Evolutionary conservation across 2,329 filamentous ascomycete genomes (phyloP).

Genomic region (Colletotrichum eleusines): DNA sequence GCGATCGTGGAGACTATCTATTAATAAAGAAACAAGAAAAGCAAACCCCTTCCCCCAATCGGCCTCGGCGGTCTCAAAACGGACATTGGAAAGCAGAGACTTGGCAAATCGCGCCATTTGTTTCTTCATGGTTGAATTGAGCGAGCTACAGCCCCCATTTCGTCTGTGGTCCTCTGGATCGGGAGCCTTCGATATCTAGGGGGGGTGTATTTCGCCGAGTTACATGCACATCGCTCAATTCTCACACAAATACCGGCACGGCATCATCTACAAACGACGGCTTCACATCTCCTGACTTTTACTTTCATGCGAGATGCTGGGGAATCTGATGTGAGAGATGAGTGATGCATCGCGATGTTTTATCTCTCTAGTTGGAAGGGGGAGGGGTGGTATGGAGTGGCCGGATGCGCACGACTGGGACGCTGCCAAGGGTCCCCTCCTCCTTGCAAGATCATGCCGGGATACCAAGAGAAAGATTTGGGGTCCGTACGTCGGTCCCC

Average conservation of each 20-base stretch:
- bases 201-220: not conserved
- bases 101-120: not conserved
- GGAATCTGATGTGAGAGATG: not conserved
- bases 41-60: not conserved
- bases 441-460: not conserved
- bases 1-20: not conserved
- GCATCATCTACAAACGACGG: not conserved
- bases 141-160: not conserved
- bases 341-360: not conserved
- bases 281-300: too few relatives aligned
- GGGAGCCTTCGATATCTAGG: not conserved
- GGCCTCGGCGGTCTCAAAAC: not conserved
- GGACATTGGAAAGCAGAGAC: not conserved
- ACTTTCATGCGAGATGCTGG: not conserved
- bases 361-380: not conserved
- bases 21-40: not conserved
- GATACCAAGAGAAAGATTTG: not conserved
- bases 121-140: not conserved
- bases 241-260: not conserved
- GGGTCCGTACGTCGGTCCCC: not conserved
- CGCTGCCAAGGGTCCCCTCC: not conserved
- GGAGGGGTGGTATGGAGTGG: not conserved
- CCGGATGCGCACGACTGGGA: not conserved
- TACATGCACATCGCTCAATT: not conserved
- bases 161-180: not conserved